Conservation (phyloP, 306 rosid species). For the Gastrolobium bilobum region DNA sequence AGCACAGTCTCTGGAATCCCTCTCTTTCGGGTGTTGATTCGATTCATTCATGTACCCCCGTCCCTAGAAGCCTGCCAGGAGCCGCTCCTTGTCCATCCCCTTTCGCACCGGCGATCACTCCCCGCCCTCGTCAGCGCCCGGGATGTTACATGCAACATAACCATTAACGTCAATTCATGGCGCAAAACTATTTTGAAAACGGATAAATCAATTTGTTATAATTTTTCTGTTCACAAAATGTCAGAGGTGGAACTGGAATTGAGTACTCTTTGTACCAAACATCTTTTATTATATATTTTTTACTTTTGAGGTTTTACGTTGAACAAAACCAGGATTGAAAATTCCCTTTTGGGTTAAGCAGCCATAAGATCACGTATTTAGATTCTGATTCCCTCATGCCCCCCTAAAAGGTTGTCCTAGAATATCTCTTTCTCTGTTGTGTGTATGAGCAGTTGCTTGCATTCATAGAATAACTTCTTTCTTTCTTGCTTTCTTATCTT, state of each 20-base stretch:
- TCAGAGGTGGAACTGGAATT: slow-evolving; percentile 30
- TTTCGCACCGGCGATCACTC: too few species aligned
- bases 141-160: neutral
- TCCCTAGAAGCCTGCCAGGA: too few species aligned
- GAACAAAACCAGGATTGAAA: slow-evolving; percentile 5
- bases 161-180: slow-evolving; percentile 14
- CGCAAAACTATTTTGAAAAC: slow-evolving; percentile 43
- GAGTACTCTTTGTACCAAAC: slow-evolving; percentile 20
- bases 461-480: neutral
- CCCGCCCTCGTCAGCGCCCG: too few species aligned
- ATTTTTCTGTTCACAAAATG: slow-evolving; percentile 31
- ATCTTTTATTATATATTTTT: neutral
- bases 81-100: too few species aligned
- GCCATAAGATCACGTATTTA: neutral
- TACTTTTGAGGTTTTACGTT: neutral
- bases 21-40: too few species aligned
- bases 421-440: slow-evolving; percentile 18
- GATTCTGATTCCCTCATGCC: neutral
- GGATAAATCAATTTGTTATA: slow-evolving; percentile 18
- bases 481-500: neutral
- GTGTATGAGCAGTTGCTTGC: neutral
- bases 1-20: too few species aligned
- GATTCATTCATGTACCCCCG: too few species aligned
- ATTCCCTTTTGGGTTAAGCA: slow-evolving; percentile 2
- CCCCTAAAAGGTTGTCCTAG: neutral